Base-by-base conservation (phyloP, 192 early-diverging fungal species). In the Rhizophagus prolifer region DNA sequence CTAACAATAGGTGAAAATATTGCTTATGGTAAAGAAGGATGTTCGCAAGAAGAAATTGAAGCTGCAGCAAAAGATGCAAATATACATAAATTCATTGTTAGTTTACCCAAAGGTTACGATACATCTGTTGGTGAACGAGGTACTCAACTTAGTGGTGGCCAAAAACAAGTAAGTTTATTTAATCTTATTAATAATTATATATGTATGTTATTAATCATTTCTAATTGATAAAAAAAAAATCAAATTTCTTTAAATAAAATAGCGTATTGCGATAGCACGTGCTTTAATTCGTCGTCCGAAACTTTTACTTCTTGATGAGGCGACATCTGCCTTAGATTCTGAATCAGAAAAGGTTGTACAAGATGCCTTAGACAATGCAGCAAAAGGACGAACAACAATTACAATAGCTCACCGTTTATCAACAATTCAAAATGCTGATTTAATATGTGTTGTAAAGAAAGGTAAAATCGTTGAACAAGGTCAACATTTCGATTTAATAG, bases 1-100 rank as follows among this genome's bases (percentile, higher is more conserved):
- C 83, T 94, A 80, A 86, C 90, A 30, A 92, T 98, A 76, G 87
- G 86, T 31, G 95, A 97, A 19, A 98, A 98, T 87, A 95, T 98
- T 67, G 84, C 83, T 9, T 97, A 94, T 79, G 92, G 90, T 31
- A 78, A 84, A 0, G 75, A 78, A 14, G 81, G 79, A 3, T 67
- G 65, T 34, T 82, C 91, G 8, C 81, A 88, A 63, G 79, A 82
- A 47, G 86, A 92, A 68, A 84, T 94, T n/a, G 87, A 88, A 78
- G 79, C 69, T 1, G 91, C 83, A 1, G 86, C 86, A n/a, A 88
- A 80, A 66, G 54, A 78, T 59, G 88, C 91, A 63, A 90, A 91
- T 81, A 90, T 90, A 71, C 87, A 91, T 70, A 75, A 76, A 36
- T 91, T 91, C 77, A 76, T 91, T 28, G 31, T 59, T 19, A 79